Evolutionary conservation across 2,329 filamentous ascomycete species (phyloP).

Genomic region (Clonostachys solani): DNA sequence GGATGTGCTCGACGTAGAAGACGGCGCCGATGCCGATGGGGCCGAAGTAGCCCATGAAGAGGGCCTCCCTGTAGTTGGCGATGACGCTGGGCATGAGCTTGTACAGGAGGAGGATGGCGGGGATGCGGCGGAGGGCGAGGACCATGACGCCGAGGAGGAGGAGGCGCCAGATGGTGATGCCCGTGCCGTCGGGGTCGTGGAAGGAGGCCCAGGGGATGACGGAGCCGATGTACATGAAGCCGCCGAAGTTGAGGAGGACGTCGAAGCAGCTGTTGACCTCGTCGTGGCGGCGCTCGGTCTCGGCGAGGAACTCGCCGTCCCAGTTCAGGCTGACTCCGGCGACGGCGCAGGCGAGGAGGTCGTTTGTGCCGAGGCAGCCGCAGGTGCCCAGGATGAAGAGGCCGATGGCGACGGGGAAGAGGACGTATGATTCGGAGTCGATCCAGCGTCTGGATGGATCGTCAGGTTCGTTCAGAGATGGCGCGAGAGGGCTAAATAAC

Average conservation of each 20-base stretch:
- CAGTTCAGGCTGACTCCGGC: slow-evolving; percentile 58
- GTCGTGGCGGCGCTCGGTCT: slow-evolving; percentile 51
- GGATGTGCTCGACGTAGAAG: slow-evolving; percentile 57
- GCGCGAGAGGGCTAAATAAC: slow-evolving; percentile 7
- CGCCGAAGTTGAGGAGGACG: slow-evolving; percentile 54
- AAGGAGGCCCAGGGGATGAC: slow-evolving; percentile 53
- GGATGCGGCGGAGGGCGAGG: slow-evolving; percentile 52
- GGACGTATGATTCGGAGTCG: slow-evolving; percentile 48
- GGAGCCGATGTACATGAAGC: slow-evolving; percentile 55
- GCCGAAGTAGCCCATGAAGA: slow-evolving; percentile 67
- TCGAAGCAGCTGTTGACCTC: slow-evolving; percentile 57
- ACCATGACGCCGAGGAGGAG: slow-evolving; percentile 47
- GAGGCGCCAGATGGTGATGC: slow-evolving; percentile 45
- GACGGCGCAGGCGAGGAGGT: slow-evolving; percentile 56
- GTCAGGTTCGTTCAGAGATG: neutral
- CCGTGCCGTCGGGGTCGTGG: slow-evolving; percentile 44
- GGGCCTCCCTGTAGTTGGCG: slow-evolving; percentile 50
- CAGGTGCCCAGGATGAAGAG: slow-evolving; percentile 55
- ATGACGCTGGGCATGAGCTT: slow-evolving; percentile 48
- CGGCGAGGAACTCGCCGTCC: slow-evolving; percentile 53
- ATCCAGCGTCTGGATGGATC: slow-evolving; percentile 35
- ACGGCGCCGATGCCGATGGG: slow-evolving; percentile 67
- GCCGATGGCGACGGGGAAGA: slow-evolving; percentile 47
- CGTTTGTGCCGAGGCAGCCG: slow-evolving; percentile 53
- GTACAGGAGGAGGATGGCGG: slow-evolving; percentile 48